Percentiles rank a stretch among this genome's conserved stretches.
Conservation (phyloP, 805 yeast species). For the Candida argentea region DNA sequence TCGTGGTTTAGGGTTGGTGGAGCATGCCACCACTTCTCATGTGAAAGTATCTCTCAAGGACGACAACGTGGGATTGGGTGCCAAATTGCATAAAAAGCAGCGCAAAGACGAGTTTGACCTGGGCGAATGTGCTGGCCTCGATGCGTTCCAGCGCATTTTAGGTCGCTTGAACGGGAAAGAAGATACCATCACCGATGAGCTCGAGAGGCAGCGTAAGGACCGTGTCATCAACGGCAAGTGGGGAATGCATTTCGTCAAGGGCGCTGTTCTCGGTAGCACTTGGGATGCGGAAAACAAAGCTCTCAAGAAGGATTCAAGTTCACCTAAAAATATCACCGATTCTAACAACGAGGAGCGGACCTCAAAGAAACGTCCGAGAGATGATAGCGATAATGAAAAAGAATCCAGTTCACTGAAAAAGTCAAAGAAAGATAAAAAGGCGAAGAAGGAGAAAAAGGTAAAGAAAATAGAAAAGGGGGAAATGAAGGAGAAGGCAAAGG, state of each 20-base stretch:
- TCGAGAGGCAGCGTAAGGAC: constrained; percentile 59
- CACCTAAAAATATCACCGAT: constrained; percentile 1
- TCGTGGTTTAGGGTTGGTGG: constrained; percentile 66
- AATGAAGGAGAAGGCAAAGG: constrained; percentile 6
- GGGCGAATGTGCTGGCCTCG: constrained; percentile 84
- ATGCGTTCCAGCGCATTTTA: constrained; percentile 82
- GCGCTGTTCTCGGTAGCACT: constrained; percentile 74
- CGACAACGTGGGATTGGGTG: constrained; percentile 84
- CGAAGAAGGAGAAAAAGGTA: constrained; percentile 17
- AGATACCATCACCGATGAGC: constrained; percentile 49
- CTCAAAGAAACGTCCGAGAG: constrained; percentile 11
- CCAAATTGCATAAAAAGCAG: constrained; percentile 50
- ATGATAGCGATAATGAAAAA: constrained; percentile 6
- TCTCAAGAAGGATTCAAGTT: constrained; percentile 5
- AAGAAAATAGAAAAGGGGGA: constrained; percentile 21
- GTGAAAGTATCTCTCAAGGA: constrained; percentile 75
- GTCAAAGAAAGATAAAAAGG: constrained; percentile 15
- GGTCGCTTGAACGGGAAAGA: constrained; percentile 87
- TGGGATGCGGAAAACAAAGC: constrained; percentile 54
- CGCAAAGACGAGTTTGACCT: constrained; percentile 62
- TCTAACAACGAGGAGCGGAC: too few species aligned
- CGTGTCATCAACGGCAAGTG: constrained; percentile 73
- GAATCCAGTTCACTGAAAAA: constrained; percentile 14
- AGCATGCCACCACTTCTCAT: constrained; percentile 64
- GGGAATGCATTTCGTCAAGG: constrained; percentile 82